Evolutionary conservation across 495 filamentous ascomycete genomes (phyloP), one percentile per base, ranked within the genome.

Genomic region (Penicillium silybi): DNA sequence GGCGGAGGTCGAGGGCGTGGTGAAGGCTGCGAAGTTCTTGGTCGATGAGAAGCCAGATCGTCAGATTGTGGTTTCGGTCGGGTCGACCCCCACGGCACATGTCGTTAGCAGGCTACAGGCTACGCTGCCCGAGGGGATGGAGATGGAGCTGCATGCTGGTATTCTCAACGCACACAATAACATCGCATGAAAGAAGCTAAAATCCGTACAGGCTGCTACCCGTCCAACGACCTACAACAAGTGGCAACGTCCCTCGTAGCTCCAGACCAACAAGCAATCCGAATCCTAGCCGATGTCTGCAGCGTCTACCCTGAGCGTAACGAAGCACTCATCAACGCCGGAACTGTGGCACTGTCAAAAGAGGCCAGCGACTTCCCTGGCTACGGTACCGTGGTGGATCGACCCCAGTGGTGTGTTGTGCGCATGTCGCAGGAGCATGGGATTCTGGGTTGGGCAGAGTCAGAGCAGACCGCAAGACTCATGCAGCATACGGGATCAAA

Each of bases 341-440:
- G 63, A 0, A 58, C 52, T 0, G 39, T 62, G 8, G 59, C 63
- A 4, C 54, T 65, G 0, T 54, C 63, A 4, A 59, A 62, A n/a
- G 60, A 65, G 32, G 50, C 56, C 2, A 57, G 59, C 18, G 58
- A 52, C 17, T 65, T 50, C 35, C 48, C 56, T 19, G 63, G 63
- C 8, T 54, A 53, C 38, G 60, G 50, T 6, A 32, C 44, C n/a
- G 54, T 52, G 11, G 37, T 41, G 6, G 56, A 59, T 41, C 41
- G 48, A 10, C 56, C 64, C 0, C 80, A 82, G 1, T 88, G 84
- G 85, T 61, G 79, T 57, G 82, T 88, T 8, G 80, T 78, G 18
- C 71, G 75, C 16, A 76, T 86, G 47, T 80, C 79, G 45, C 85
- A 88, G 65, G 85, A 88, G 62, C 85, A 87, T 67, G 85, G 83